Evolutionary conservation across 2,329 filamentous ascomycete species (phyloP).

Genomic region (Neofusicoccum kwambonambiense): DNA sequence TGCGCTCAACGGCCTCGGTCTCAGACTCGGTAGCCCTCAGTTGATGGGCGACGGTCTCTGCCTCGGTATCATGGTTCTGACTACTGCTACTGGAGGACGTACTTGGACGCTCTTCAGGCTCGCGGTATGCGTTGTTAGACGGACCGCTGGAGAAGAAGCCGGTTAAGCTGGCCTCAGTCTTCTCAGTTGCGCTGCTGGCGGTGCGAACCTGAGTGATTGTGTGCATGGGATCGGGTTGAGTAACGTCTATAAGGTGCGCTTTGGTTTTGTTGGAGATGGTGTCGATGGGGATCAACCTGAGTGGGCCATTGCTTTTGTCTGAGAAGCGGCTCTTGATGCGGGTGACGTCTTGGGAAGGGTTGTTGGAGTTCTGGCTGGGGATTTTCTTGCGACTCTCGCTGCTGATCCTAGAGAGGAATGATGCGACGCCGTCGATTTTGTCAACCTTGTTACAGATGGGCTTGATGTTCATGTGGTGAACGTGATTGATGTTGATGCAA

Average conservation of each 20-base stretch:
- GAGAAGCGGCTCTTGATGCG: background rate
- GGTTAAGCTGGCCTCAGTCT: background rate
- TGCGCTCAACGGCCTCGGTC: too few species aligned
- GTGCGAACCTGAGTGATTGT: background rate
- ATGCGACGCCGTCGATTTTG: background rate
- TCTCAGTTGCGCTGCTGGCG: too few species aligned
- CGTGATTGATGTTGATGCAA: too few species aligned
- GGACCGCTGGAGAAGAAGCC: background rate
- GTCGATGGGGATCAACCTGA: too few species aligned
- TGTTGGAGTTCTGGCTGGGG: background rate
- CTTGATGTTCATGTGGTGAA: too few species aligned
- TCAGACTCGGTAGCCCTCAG: too few species aligned
- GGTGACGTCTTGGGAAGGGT: background rate
- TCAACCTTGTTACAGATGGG: too few species aligned
- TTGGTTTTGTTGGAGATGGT: background rate
- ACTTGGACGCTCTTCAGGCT: constrained; percentile 1
- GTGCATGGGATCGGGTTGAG: background rate
- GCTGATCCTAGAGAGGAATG: background rate
- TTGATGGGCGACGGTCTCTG: too few species aligned
- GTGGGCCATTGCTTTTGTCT: too few species aligned
- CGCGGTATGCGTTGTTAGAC: background rate
- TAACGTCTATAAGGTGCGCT: background rate
- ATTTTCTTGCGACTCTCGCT: too few species aligned
- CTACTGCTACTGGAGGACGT: background rate
- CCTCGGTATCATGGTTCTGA: background rate